phyloP scores from a whole-genome alignment of 441 rosid genomes.

The Jatropha multifida region DNA sequence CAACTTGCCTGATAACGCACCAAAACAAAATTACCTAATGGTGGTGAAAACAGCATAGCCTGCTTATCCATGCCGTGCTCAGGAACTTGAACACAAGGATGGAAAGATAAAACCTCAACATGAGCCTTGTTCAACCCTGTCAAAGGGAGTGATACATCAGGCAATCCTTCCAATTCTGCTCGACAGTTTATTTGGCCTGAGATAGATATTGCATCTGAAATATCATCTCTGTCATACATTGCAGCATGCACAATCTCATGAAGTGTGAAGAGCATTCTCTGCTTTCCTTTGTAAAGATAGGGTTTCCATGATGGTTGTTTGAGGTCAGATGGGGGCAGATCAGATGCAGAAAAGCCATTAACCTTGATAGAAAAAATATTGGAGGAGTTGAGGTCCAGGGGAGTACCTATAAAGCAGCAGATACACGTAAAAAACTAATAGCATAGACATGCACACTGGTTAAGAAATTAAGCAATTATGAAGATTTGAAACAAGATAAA shows the following conservation, averaged over 20 bases:
- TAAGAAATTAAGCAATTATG: slow-evolving; percentile 17
- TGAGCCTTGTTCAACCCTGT: slow-evolving; percentile 61
- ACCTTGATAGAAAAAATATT: slow-evolving; percentile 61
- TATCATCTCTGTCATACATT: slow-evolving; percentile 87
- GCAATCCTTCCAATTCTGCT: slow-evolving; percentile 91
- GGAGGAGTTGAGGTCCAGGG: slow-evolving; percentile 75
- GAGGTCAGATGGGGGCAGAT: slow-evolving; percentile 69
- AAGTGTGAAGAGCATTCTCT: slow-evolving; percentile 72
- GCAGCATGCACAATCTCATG: slow-evolving; percentile 80
- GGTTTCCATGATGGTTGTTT: slow-evolving; percentile 98
- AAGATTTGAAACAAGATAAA: slow-evolving; percentile 29
- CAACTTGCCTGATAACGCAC: slow-evolving; percentile 79
- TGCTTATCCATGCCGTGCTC: slow-evolving; percentile 78
- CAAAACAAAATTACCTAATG: slow-evolving; percentile 80
- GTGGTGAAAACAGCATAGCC: slow-evolving; percentile 85
- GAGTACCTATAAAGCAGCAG: slow-evolving; percentile 56
- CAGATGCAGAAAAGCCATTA: slow-evolving; percentile 82
- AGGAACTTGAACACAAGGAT: slow-evolving; percentile 90
- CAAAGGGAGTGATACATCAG: slow-evolving; percentile 89
- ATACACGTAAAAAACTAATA: slow-evolving; percentile 1
- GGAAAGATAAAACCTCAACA: slow-evolving; percentile 78
- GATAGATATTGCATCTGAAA: slow-evolving; percentile 74
- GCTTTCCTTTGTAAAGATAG: slow-evolving; percentile 86
- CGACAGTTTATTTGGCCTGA: slow-evolving; percentile 92
- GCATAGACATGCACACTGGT: slow-evolving; percentile 17